phyloP scores from a whole-genome alignment of 2,329 filamentous ascomycete genomes.

The Fusarium luffae region DNA sequence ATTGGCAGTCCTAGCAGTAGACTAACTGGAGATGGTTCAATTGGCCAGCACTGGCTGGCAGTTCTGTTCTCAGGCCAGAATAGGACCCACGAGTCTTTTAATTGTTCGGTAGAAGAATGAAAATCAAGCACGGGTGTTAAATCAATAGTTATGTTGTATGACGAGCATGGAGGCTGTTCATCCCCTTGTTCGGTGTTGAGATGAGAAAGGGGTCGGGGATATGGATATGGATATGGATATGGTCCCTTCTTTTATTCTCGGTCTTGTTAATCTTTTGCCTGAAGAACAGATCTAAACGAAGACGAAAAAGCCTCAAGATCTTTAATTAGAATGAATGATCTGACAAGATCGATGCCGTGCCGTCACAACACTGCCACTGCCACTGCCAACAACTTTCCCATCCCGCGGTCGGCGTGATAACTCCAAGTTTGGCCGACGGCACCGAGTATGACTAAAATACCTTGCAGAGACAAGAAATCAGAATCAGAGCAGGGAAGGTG shows the following conservation, averaged over 20 bases:
- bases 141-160: not conserved
- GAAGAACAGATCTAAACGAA: not conserved
- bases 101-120: not conserved
- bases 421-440: constrained; percentile 9
- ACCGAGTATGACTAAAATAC: not conserved
- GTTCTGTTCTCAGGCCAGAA: not conserved
- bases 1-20: not conserved
- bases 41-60: constrained; percentile 16
- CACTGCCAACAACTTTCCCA: not conserved
- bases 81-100: not conserved
- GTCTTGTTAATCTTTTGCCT: not conserved
- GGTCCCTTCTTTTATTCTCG: not conserved
- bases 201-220: constrained; percentile 17
- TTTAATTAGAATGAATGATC: constrained; percentile 9
- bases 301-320: not conserved
- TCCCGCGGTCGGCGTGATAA: constrained; percentile 7
- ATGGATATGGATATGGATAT: not conserved
- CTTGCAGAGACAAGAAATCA: not conserved
- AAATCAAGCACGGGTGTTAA: not conserved
- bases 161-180: not conserved
- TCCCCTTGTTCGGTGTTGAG: not conserved
- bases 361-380: constrained; percentile 2
- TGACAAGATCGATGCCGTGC: constrained; percentile 5
- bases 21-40: not conserved
- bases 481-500: not conserved